Percentiles rank a stretch among this genome's conserved stretches.
Conservation (phyloP, 2,329 filamentous ascomycete genomes). For the Nothopassalora personata region DNA sequence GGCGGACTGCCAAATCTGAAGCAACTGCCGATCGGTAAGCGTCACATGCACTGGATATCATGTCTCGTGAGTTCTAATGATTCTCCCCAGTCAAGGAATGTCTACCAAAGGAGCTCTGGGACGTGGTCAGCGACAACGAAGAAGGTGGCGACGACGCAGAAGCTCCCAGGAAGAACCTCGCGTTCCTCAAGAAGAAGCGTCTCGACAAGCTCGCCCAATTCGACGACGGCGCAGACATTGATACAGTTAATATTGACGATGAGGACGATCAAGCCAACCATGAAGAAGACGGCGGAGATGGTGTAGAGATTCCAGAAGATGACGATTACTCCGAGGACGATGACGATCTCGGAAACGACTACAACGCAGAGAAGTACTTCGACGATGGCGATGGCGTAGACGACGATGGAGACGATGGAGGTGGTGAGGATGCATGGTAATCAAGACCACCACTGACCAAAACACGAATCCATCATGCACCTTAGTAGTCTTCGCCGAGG, state of each 20-base stretch:
- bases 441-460: not conserved
- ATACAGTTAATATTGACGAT: slow-evolving; percentile 10
- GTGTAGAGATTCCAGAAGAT: slow-evolving; percentile 14
- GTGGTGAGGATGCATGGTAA: slow-evolving; percentile 24
- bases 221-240: slow-evolving; percentile 17
- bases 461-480: not conserved
- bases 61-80: not conserved
- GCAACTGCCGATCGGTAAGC: slow-evolving; percentile 22
- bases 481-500: not conserved
- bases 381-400: slow-evolving; percentile 46
- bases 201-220: slow-evolving; percentile 23
- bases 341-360: slow-evolving; percentile 51
- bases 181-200: slow-evolving; percentile 20
- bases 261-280: slow-evolving; percentile 56
- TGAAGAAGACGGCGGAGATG: slow-evolving; percentile 48
- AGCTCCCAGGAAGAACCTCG: slow-evolving; percentile 15
- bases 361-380: slow-evolving; percentile 49
- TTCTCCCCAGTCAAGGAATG: slow-evolving; percentile 43
- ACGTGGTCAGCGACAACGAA: slow-evolving; percentile 32
- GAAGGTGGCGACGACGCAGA: slow-evolving; percentile 10
- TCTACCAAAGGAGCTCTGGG: slow-evolving; percentile 44
- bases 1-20: slow-evolving; percentile 49
- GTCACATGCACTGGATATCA: not conserved
- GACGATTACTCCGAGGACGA: slow-evolving; percentile 55
- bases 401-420: slow-evolving; percentile 21